Conservation (phyloP, 2,329 filamentous ascomycete species). For the Aspergillus hiratsukae region DNA sequence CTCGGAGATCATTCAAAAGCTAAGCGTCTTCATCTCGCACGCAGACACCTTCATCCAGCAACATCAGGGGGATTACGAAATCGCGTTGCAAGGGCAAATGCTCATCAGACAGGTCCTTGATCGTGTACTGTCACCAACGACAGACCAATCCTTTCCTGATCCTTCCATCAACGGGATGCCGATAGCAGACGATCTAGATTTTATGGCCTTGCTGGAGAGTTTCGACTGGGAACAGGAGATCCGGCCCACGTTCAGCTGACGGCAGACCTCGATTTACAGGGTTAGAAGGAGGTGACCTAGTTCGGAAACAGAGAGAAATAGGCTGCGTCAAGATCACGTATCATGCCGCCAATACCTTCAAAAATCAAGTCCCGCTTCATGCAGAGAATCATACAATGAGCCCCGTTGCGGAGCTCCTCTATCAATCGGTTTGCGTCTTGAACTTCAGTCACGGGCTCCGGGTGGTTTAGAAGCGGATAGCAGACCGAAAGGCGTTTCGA, state of each 20-base stretch:
- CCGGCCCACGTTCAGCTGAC: neutral
- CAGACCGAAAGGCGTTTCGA: slow-evolving; percentile 14
- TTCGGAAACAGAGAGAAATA: slow-evolving; percentile 9
- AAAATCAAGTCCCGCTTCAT: slow-evolving; percentile 19
- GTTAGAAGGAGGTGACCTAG: neutral
- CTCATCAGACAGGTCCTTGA: slow-evolving; percentile 15
- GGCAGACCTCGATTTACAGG: neutral
- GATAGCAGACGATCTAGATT: slow-evolving; percentile 4
- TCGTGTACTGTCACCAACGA: slow-evolving; percentile 7
- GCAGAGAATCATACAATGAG: slow-evolving; percentile 11
- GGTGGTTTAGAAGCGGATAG: slow-evolving; percentile 17
- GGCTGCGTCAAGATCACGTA: slow-evolving; percentile 18
- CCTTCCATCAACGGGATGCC: neutral
- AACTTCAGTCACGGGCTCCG: slow-evolving; percentile 16
- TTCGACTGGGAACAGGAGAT: slow-evolving; percentile 16
- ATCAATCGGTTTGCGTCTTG: slow-evolving; percentile 20
- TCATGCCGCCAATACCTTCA: slow-evolving; percentile 20
- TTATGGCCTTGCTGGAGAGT: slow-evolving; percentile 13
- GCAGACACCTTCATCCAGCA: slow-evolving; percentile 8
- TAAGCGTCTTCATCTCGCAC: slow-evolving; percentile 17
- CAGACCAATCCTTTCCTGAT: neutral
- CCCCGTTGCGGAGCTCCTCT: slow-evolving; percentile 20
- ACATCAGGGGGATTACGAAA: slow-evolving; percentile 11
- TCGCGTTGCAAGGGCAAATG: slow-evolving; percentile 5
- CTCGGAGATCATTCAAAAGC: slow-evolving; percentile 19